Evolutionary conservation across 768 basidiomycete species (phyloP), one percentile per base, ranked within the genome.

Genomic region (Termitomyces sp.): DNA sequence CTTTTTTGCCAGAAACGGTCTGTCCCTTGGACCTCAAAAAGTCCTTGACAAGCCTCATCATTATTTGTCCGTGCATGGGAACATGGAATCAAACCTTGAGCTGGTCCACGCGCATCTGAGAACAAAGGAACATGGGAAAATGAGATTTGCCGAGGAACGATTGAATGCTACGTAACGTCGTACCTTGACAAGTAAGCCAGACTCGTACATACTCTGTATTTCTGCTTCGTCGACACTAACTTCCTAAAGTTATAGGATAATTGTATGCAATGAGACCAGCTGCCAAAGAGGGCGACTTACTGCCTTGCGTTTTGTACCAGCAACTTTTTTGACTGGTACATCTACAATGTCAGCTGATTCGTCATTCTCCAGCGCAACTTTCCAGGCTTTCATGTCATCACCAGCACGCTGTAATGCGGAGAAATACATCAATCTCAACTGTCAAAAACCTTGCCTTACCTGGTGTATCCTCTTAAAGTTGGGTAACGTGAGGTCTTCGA

Each of bases 401-500:
- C 90, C 91, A 1, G 85, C 85, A n/a, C 84, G 78, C 87, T 89
- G 62, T 33, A 33, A 35, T 18, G 54, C 15, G 25, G 53, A 56
- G 18, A 48, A 50, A 12, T 40, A 36, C 50, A 20, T 23, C 15
- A n/a, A 23, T 48, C 33, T 56, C 46, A 50, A 48, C 40, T 53
- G 50, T 57, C 45, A 54, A 5, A 11, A 27, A 12, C 16, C 10
- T n/a, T 39, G 36, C 52, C 35, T 49, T 55, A 91, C 92, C 77
- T 89, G 84, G 64, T 92, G 88, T 52, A 98, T 93, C 66, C 80
- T 77, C 54, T 85, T 82, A 44, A 83, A 72, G 61, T 89, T 86
- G 4, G 95, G 95, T 55, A 79, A 66, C 0, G 95, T 94, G 60
- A 86, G 71, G 69, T 99, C 96, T 58, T 90, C 86, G 56, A 92